Evolutionary conservation across 1,139 yeast genomes (phyloP).

Genomic region (Diutina mesorugosa): DNA sequence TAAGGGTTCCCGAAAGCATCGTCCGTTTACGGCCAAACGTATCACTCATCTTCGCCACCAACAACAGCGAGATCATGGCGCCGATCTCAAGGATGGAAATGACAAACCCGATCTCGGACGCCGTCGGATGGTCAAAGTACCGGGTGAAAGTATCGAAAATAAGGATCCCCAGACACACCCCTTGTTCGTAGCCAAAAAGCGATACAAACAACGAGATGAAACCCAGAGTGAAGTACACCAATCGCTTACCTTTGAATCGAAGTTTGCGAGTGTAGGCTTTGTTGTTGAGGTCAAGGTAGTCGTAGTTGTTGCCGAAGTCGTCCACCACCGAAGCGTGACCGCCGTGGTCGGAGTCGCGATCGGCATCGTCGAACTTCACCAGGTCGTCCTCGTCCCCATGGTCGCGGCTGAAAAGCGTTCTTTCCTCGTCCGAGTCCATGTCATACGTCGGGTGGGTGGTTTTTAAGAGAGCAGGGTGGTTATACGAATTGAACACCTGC

Average conservation of each 20-base stretch:
- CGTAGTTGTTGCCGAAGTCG: slow-evolving; percentile 23
- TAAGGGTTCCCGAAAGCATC: slow-evolving; percentile 32
- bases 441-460: background rate
- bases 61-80: slow-evolving; percentile 33
- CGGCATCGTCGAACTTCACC: background rate
- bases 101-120: slow-evolving; percentile 35
- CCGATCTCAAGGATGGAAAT: slow-evolving; percentile 41
- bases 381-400: background rate
- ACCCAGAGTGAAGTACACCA: slow-evolving; percentile 65
- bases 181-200: slow-evolving; percentile 13
- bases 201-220: slow-evolving; percentile 79
- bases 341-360: background rate
- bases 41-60: slow-evolving; percentile 10
- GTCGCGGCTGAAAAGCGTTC: background rate
- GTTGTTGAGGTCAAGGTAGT: slow-evolving; percentile 25
- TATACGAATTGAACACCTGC: background rate
- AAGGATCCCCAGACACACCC: slow-evolving; percentile 1
- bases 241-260: slow-evolving; percentile 24
- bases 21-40: slow-evolving; percentile 30
- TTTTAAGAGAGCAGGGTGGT: background rate
- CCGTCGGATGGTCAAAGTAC: slow-evolving; percentile 31
- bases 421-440: slow-evolving; percentile 2
- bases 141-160: slow-evolving; percentile 34
- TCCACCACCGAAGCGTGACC: slow-evolving; percentile 8
- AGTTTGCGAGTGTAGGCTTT: slow-evolving; percentile 20